Conservation (phyloP, 352 stramenopile genomes). For the Blastocystis sp. region DNA sequence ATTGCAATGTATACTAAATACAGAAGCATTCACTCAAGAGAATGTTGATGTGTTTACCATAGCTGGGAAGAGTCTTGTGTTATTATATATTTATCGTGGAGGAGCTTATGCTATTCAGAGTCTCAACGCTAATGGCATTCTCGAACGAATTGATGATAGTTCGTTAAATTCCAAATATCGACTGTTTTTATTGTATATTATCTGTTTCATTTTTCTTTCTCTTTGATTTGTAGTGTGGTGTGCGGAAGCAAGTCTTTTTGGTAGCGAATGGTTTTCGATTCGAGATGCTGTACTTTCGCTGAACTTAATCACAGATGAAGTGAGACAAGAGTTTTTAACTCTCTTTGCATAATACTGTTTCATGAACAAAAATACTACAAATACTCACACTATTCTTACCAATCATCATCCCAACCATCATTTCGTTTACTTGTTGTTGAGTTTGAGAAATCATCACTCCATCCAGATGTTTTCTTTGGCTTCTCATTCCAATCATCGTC, state of each 20-base stretch:
- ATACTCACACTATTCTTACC: conserved; percentile 30
- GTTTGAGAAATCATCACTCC: conserved; percentile 15
- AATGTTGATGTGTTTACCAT: neutral
- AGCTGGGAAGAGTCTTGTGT: neutral
- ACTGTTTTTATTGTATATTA: conserved; percentile 23
- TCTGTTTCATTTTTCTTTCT: neutral
- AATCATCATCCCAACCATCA: conserved; percentile 29
- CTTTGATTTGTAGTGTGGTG: conserved; percentile 18
- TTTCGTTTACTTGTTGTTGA: neutral
- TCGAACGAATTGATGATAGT: conserved; percentile 13
- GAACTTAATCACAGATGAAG: neutral
- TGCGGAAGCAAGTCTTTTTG: conserved; percentile 45
- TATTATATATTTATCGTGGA: conserved; percentile 31
- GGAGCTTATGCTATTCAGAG: conserved; percentile 28
- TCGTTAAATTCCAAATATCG: neutral
- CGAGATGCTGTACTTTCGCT: neutral
- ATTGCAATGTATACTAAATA: conserved; percentile 20
- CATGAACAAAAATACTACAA: conserved; percentile 1
- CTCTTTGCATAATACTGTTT: conserved; percentile 39
- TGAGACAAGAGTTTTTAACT: neutral
- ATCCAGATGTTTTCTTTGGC: neutral
- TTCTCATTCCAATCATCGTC: conserved; percentile 44
- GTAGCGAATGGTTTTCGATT: conserved; percentile 20
- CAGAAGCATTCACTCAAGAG: neutral
- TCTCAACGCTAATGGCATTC: conserved; percentile 2